Conservation (phyloP, 2,329 filamentous ascomycete species). For the Exophiala xenobiotica region DNA sequence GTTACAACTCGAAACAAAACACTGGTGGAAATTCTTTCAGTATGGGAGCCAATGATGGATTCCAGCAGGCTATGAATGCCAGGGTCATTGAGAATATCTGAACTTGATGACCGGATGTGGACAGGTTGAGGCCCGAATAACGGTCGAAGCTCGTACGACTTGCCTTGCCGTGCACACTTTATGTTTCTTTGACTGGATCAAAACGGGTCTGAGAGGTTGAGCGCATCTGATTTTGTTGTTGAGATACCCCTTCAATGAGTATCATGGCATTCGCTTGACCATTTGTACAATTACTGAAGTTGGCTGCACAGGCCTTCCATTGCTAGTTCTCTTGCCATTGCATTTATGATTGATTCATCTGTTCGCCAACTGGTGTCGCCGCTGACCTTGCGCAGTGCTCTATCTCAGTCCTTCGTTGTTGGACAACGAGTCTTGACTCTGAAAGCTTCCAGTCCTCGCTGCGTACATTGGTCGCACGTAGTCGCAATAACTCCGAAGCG, state of each 20-base stretch:
- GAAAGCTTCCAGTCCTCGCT: too few species aligned
- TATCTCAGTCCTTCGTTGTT: too few species aligned
- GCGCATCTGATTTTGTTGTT: conserved; percentile 10
- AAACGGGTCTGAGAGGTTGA: conserved; percentile 1
- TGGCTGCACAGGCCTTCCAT: neutral
- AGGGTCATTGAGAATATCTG: conserved; percentile 84
- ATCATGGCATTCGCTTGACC: conserved; percentile 23
- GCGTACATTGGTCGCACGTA: too few species aligned
- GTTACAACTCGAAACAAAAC: conserved; percentile 41
- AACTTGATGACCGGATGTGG: conserved; percentile 32
- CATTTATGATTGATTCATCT: neutral
- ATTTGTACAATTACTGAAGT: conserved; percentile 19
- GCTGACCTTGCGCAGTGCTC: too few species aligned
- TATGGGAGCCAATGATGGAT: conserved; percentile 53
- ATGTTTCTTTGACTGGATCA: neutral
- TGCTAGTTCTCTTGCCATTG: too few species aligned
- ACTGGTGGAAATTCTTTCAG: conserved; percentile 38
- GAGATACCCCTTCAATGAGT: conserved; percentile 23
- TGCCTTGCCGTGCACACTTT: too few species aligned
- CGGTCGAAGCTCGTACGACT: too few species aligned
- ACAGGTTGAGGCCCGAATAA: too few species aligned
- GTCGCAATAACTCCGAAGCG: too few species aligned
- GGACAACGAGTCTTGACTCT: too few species aligned
- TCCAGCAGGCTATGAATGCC: conserved; percentile 79
- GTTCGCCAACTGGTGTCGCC: too few species aligned